Percentiles rank a stretch among this genome's conserved stretches.
Evolutionary conservation across 306 rosid species (phyloP).

Genomic region (Quillaja saponaria): DNA sequence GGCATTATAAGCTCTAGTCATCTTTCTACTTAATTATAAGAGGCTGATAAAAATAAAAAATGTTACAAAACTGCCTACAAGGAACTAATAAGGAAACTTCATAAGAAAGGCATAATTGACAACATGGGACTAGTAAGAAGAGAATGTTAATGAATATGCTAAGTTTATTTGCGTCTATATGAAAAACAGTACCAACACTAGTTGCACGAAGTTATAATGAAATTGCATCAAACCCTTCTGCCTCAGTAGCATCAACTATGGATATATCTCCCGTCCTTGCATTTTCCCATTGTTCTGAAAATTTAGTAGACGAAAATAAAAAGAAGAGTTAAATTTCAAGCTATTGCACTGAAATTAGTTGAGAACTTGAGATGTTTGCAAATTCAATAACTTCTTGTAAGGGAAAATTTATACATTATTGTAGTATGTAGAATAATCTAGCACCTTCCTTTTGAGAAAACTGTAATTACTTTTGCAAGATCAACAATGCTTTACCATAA

Average conservation of each 20-base stretch:
- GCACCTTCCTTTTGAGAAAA: constrained; percentile 9
- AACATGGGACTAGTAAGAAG: constrained; percentile 1
- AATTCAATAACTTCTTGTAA: neutral
- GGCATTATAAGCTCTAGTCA: neutral
- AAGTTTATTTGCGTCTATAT: constrained; percentile 17
- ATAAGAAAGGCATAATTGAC: constrained; percentile 3
- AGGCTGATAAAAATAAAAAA: neutral
- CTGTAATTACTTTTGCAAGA: constrained; percentile 21
- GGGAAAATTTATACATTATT: neutral
- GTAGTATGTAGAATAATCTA: neutral
- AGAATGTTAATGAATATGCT: constrained; percentile 29
- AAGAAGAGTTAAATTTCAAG: neutral
- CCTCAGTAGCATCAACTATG: constrained; percentile 72
- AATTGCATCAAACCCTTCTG: constrained; percentile 70
- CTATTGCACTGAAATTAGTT: no score
- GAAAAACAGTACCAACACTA: constrained; percentile 31
- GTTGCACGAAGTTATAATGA: constrained; percentile 42
- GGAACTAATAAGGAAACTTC: constrained; percentile 10
- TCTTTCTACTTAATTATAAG: constrained; percentile 11
- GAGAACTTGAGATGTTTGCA: neutral
- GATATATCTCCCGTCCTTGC: constrained; percentile 74
- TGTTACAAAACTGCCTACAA: neutral
- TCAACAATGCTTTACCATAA: constrained; percentile 63
- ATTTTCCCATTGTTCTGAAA: constrained; percentile 78
- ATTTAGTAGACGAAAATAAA: constrained; percentile 1